These are phyloP conservation scores for Pisolithus thermaeus DNA, from an alignment of 1,284 basidiomycete genomes.

Conservation along the genomic window DNA sequence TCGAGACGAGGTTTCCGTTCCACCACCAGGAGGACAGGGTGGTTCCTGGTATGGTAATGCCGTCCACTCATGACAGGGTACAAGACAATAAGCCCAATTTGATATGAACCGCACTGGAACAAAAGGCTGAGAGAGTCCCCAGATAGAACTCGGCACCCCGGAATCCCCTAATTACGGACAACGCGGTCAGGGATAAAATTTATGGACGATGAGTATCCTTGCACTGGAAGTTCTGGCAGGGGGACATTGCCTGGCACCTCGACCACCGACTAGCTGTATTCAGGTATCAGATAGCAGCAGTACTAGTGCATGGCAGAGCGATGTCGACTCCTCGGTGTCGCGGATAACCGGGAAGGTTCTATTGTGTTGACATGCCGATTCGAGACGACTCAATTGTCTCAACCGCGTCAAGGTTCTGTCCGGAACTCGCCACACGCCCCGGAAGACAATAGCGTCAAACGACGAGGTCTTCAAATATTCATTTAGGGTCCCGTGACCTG, in stretches of 20 bases:
- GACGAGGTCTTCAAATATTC: too few relatives aligned
- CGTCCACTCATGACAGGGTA: constrained; percentile 6
- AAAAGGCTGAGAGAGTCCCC: constrained; percentile 27
- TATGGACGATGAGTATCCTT: too few relatives aligned
- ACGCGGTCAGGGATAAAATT: too few relatives aligned
- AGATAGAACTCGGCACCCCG: constrained; percentile 16
- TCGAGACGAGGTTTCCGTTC: constrained; percentile 1
- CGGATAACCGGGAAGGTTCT: neutral
- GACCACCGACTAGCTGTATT: neutral
- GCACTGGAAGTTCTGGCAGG: too few relatives aligned
- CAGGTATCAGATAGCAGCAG: neutral
- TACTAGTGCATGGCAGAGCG: neutral
- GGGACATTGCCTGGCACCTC: neutral
- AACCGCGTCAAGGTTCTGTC: neutral
- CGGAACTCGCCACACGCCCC: neutral
- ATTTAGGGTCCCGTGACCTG: too few relatives aligned
- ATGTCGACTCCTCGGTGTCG: too few relatives aligned
- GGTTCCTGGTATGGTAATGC: constrained; percentile 19
- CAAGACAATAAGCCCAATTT: constrained; percentile 29
- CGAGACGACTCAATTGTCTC: constrained; percentile 17
- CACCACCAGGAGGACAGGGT: constrained; percentile 7
- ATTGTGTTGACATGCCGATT: constrained; percentile 14
- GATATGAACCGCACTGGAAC: constrained; percentile 21
- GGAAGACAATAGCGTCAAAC: constrained; percentile 21
- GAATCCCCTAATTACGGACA: constrained; percentile 11